phyloP scores from a whole-genome alignment of 495 filamentous ascomycete species.

The Xylaria flabelliformis region DNA sequence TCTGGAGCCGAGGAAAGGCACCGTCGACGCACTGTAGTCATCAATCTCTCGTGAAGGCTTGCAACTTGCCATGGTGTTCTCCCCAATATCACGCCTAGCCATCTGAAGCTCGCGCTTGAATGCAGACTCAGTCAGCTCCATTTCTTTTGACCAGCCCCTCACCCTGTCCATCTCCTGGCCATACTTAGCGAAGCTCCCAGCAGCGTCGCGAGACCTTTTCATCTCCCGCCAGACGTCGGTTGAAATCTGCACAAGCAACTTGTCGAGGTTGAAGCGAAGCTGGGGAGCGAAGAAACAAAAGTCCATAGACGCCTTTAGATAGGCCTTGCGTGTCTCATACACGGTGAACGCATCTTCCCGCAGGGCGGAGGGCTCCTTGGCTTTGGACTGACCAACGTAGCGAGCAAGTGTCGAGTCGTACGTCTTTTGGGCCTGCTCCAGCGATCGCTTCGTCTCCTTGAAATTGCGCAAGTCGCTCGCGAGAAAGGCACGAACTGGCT shows the following conservation, averaged over 20 bases:
- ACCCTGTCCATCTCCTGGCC: slow-evolving; percentile 85
- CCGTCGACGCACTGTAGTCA: slow-evolving; percentile 86
- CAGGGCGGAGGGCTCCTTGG: slow-evolving; percentile 88
- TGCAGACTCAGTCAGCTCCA: slow-evolving; percentile 80
- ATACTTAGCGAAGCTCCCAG: slow-evolving; percentile 66
- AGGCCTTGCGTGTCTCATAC: slow-evolving; percentile 89
- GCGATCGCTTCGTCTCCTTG: slow-evolving; percentile 72
- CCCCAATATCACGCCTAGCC: slow-evolving; percentile 84
- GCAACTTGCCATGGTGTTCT: slow-evolving; percentile 68
- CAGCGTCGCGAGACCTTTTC: slow-evolving; percentile 66
- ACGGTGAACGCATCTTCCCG: slow-evolving; percentile 96
- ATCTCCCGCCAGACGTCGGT: slow-evolving; percentile 88
- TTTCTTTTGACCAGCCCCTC: slow-evolving; percentile 88
- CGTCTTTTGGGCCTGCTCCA: slow-evolving; percentile 82
- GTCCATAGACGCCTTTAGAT: slow-evolving; percentile 91
- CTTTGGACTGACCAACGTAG: slow-evolving; percentile 84
- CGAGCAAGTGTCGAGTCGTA: slow-evolving; percentile 81
- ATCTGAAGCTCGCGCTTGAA: slow-evolving; percentile 80
- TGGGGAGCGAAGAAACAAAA: slow-evolving; percentile 88
- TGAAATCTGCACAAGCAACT: slow-evolving; percentile 81
- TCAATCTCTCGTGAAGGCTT: slow-evolving; percentile 91
- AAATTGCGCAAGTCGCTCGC: slow-evolving; percentile 67
- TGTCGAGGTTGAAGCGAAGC: slow-evolving; percentile 79
- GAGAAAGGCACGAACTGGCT: slow-evolving; percentile 81
- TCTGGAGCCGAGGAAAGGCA: slow-evolving; percentile 79